phyloP scores from a whole-genome alignment of 2,329 filamentous ascomycete species.

The Aspergillus sp. region DNA sequence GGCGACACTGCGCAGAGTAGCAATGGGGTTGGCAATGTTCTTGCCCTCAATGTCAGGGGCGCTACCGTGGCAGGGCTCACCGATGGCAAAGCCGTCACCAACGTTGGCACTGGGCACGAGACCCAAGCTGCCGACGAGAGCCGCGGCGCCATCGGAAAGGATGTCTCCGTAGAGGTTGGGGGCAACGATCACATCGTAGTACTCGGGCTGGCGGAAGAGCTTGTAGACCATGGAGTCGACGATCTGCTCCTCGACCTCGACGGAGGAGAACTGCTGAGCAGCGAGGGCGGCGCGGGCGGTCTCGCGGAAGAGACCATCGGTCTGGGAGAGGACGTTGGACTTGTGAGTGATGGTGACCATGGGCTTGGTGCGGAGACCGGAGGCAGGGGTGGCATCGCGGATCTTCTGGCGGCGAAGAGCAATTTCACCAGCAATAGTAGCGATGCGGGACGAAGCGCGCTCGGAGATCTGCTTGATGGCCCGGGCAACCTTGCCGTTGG shows the following conservation, averaged over 20 bases:
- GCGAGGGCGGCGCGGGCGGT: constrained; percentile 73
- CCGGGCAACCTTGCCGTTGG: constrained; percentile 81
- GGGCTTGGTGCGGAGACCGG: constrained; percentile 59
- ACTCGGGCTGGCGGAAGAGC: constrained; percentile 91
- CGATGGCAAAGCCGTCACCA: constrained; percentile 89
- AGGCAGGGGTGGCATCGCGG: constrained; percentile 56
- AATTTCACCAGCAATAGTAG: constrained; percentile 91
- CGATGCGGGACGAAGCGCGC: constrained; percentile 80
- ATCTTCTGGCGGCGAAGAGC: constrained; percentile 82
- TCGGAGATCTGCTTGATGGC: constrained; percentile 97
- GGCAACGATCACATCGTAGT: constrained; percentile 97
- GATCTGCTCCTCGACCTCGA: constrained; percentile 91
- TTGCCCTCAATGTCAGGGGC: constrained; percentile 93
- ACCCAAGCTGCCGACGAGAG: constrained; percentile 86
- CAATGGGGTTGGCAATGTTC: constrained; percentile 94
- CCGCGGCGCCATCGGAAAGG: constrained; percentile 90
- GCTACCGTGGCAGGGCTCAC: constrained; percentile 95
- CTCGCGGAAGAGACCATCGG: constrained; percentile 90
- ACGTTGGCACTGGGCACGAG: constrained; percentile 95
- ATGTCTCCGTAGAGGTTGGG: constrained; percentile 98
- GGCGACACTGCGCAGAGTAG: constrained; percentile 84
- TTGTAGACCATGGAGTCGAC: constrained; percentile 99
- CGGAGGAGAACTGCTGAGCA: constrained; percentile 60
- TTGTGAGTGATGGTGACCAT: constrained; percentile 98
- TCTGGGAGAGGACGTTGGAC: constrained; percentile 94